A percentile compares a stretch with the other conserved stretches of the same genome.
phyloP scores from a whole-genome alignment of 495 filamentous ascomycete genomes.

The Penicillium soppii region DNA sequence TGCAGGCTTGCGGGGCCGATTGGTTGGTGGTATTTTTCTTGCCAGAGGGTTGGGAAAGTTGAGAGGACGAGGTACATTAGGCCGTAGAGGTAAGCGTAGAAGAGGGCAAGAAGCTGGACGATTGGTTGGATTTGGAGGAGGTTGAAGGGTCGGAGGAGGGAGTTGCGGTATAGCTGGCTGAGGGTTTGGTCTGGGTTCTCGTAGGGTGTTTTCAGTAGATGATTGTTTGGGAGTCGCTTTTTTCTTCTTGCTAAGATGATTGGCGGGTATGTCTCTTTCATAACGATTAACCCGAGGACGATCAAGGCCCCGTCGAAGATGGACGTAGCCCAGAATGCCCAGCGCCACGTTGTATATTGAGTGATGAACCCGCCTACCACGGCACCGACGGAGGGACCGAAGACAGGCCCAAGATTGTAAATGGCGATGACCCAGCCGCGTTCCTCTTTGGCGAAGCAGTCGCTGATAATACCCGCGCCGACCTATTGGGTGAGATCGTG shows the following conservation, averaged over 20 bases:
- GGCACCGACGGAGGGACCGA: conserved; percentile 55
- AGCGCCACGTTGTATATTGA: conserved; percentile 41
- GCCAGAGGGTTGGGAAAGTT: conserved; percentile 48
- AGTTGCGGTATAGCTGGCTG: neutral
- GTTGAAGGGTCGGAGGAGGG: conserved; percentile 37
- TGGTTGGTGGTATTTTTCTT: conserved; percentile 46
- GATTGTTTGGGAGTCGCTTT: neutral
- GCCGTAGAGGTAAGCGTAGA: conserved; percentile 61
- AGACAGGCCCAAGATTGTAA: conserved; percentile 51
- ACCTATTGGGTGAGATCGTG: neutral
- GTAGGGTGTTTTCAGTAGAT: neutral
- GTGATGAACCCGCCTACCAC: conserved; percentile 57
- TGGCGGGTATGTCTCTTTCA: conserved; percentile 61
- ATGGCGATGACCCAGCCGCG: conserved; percentile 58
- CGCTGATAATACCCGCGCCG: conserved; percentile 38
- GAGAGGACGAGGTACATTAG: conserved; percentile 61
- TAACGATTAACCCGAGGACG: conserved; percentile 51
- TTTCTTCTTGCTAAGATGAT: conserved; percentile 39
- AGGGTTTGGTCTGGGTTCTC: neutral
- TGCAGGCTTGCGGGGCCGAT: conserved; percentile 55
- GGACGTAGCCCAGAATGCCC: conserved; percentile 45
- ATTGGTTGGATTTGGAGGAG: conserved; percentile 51
- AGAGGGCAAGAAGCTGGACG: conserved; percentile 46
- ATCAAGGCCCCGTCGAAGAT: conserved; percentile 56
- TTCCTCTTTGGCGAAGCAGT: conserved; percentile 54